Conservation (phyloP, 495 filamentous ascomycete genomes). For the Aspergillus sclerotioniger region DNA sequence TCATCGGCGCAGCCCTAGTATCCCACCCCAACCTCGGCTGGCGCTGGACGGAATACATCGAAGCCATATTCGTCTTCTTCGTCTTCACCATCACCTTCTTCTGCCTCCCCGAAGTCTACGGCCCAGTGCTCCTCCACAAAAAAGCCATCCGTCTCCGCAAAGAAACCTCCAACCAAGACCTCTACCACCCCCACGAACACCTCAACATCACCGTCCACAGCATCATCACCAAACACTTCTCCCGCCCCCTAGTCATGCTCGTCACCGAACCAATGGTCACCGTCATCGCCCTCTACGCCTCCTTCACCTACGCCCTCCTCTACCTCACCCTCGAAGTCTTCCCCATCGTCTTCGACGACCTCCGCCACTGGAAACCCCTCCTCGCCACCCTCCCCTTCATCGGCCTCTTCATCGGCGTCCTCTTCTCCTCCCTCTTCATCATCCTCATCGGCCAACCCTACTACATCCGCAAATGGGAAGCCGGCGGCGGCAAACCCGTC, state of each 20-base stretch:
- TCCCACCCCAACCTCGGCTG: slow-evolving; percentile 36
- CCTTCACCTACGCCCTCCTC: slow-evolving; percentile 35
- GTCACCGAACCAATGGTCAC: slow-evolving; percentile 42
- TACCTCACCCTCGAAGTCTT: slow-evolving; percentile 35
- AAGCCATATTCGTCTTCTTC: slow-evolving; percentile 31
- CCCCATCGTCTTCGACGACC: slow-evolving; percentile 32
- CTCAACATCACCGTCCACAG: slow-evolving; percentile 31
- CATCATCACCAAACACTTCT: slow-evolving; percentile 33
- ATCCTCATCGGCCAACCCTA: slow-evolving; percentile 26
- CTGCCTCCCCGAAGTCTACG: slow-evolving; percentile 35
- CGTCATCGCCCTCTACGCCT: slow-evolving; percentile 36
- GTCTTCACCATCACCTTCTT: slow-evolving; percentile 26
- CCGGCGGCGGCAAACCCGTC: slow-evolving; percentile 23
- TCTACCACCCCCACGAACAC: slow-evolving; percentile 42
- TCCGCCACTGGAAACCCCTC: slow-evolving; percentile 25
- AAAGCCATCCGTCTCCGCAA: slow-evolving; percentile 35
- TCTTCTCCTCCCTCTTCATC: slow-evolving; percentile 22
- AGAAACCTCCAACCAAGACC: slow-evolving; percentile 30
- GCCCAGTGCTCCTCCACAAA: slow-evolving; percentile 26
- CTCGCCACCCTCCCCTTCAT: slow-evolving; percentile 29
- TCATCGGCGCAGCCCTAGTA: slow-evolving; percentile 46
- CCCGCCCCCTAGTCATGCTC: slow-evolving; percentile 38
- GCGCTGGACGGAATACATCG: slow-evolving; percentile 44
- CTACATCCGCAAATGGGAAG: slow-evolving; percentile 24
- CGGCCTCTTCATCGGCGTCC: slow-evolving; percentile 28